Evolutionary conservation across 2,329 filamentous ascomycete species (phyloP).

Genomic region (Colletotrichum salicis): DNA sequence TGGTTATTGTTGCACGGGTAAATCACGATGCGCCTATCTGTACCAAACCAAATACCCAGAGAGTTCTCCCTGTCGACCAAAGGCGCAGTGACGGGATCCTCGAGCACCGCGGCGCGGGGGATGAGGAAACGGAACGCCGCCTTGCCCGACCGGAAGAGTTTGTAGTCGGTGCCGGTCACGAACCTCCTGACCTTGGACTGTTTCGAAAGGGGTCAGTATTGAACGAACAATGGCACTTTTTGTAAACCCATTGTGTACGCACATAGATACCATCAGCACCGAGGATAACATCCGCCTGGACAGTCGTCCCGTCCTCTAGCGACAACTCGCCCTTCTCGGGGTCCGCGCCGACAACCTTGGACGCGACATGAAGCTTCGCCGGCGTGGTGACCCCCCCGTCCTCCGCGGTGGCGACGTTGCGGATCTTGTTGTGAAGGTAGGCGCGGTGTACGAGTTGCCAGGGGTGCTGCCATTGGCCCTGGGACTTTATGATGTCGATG

Average conservation of each 20-base stretch:
- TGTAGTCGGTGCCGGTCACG: conserved; percentile 38
- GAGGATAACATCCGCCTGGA: conserved; percentile 61
- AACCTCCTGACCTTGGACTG: conserved; percentile 41
- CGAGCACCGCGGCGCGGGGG: conserved; percentile 41
- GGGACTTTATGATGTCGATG: conserved; percentile 46
- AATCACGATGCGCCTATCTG: conserved; percentile 56
- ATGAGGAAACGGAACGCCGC: conserved; percentile 67
- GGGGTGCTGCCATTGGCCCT: conserved; percentile 55
- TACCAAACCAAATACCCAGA: conserved; percentile 52
- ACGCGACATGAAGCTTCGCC: conserved; percentile 52
- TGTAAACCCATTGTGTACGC: conserved; percentile 36
- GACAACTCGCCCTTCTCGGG: conserved; percentile 51
- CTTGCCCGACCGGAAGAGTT: conserved; percentile 59
- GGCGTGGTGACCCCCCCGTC: conserved; percentile 48
- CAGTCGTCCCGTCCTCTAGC: conserved; percentile 55
- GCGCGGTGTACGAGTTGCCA: conserved; percentile 64
- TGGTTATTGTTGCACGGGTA: conserved; percentile 59
- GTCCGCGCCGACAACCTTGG: conserved; percentile 56
- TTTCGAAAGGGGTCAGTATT: not conserved
- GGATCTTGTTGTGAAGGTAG: conserved; percentile 61
- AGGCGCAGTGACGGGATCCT: conserved; percentile 47
- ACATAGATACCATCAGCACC: conserved; percentile 66
- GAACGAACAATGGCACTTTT: no score
- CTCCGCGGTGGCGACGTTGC: conserved; percentile 51
- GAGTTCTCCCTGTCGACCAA: conserved; percentile 44